phyloP scores from a whole-genome alignment of 192 early-diverging fungal genomes.

The Backusella parvicylindrica region DNA sequence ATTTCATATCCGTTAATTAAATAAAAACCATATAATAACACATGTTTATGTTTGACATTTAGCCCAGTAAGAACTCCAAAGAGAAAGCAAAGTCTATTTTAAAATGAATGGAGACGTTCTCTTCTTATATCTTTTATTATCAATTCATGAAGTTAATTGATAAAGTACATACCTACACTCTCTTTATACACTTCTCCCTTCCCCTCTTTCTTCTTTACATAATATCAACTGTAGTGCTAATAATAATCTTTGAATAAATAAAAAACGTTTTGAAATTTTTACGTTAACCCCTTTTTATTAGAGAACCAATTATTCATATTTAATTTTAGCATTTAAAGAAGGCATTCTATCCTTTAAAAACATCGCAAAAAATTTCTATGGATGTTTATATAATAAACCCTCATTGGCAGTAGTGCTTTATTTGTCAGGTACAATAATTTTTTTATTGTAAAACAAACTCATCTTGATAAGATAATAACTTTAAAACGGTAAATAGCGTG shows the following conservation, averaged over 20 bases:
- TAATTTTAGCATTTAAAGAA: background rate
- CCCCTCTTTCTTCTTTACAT: background rate
- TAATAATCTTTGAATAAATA: background rate
- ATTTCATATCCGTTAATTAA: background rate
- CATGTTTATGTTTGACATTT: background rate
- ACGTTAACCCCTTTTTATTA: background rate
- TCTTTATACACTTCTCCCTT: background rate
- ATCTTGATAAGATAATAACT: background rate
- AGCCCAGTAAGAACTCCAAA: background rate
- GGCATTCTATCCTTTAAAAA: no score
- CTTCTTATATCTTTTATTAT: background rate
- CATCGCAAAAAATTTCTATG: no score
- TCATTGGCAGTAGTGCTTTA: no score
- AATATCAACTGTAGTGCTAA: background rate
- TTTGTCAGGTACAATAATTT: background rate
- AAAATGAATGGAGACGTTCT: background rate
- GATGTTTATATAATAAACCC: no score
- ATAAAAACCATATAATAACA: background rate
- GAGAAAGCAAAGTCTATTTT: background rate
- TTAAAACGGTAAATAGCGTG: background rate
- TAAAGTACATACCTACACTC: background rate
- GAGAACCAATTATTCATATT: background rate
- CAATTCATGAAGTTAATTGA: background rate
- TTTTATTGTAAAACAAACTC: background rate
- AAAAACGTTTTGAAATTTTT: background rate